Evolutionary conservation across 192 early-diverging fungal genomes (phyloP).

Genomic region (Kappamyces sp.): DNA sequence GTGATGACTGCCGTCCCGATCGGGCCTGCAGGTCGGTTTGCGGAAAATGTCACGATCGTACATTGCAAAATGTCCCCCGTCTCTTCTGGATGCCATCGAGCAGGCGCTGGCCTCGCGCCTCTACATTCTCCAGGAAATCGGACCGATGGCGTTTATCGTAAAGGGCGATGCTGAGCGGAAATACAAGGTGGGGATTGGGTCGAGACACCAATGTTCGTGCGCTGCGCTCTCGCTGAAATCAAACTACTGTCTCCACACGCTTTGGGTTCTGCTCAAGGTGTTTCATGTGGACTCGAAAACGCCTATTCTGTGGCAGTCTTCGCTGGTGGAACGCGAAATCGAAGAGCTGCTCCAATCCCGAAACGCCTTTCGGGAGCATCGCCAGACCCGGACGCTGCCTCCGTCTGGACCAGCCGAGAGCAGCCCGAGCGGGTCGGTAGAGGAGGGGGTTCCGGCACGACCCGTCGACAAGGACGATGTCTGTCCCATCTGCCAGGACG

Average conservation of each 20-base stretch:
- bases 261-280: constrained; percentile 47
- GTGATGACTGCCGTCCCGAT: too few relatives aligned
- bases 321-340: constrained; percentile 41
- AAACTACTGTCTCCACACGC: constrained; percentile 13
- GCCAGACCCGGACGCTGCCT: too few relatives aligned
- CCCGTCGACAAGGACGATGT: constrained; percentile 35
- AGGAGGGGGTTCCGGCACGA: constrained; percentile 16
- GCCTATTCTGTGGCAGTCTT: constrained; percentile 36
- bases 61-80: constrained; percentile 26
- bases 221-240: neutral
- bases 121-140: constrained; percentile 43
- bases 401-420: neutral
- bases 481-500: constrained; percentile 48
- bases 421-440: neutral
- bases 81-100: constrained; percentile 27
- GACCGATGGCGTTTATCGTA: constrained; percentile 42
- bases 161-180: constrained; percentile 23
- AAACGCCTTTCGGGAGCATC: constrained; percentile 12
- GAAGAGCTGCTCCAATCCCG: constrained; percentile 26
- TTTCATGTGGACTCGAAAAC: constrained; percentile 28
- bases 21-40: too few relatives aligned
- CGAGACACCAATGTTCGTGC: neutral
- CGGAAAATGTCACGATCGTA: too few relatives aligned
- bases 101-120: constrained; percentile 26
- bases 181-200: constrained; percentile 39